These are phyloP conservation scores for Naegleria lovaniensis DNA, from an alignment of 208 protist genomes.

Conservation along the genomic window DNA sequence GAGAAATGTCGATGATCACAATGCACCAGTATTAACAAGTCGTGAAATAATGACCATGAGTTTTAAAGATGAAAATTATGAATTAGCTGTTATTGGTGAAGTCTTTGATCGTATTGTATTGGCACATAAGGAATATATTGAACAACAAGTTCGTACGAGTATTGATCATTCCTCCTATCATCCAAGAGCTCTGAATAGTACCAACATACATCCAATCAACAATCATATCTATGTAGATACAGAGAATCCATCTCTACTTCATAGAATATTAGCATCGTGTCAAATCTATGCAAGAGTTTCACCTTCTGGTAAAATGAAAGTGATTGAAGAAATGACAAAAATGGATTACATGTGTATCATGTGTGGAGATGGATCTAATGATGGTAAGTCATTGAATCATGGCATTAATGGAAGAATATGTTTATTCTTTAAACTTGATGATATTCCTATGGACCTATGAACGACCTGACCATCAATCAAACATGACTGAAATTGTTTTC, in stretches of 20 bases:
- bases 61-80: not conserved
- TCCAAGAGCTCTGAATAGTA: too few species aligned
- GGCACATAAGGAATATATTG: not conserved
- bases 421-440: too few species aligned
- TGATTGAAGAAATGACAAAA: conserved; percentile 21
- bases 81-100: not conserved
- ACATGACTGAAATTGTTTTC: too few species aligned
- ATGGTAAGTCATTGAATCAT: conserved; percentile 16
- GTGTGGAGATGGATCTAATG: conserved; percentile 42
- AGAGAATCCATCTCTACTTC: not conserved
- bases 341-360: conserved; percentile 31
- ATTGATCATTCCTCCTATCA: too few species aligned
- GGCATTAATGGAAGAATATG: too few species aligned
- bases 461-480: too few species aligned
- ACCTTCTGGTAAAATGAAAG: conserved; percentile 32
- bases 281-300: conserved; percentile 25
- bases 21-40: not conserved
- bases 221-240: not conserved
- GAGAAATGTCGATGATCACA: not conserved
- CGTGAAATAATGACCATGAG: not conserved
- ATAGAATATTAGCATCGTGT: not conserved
- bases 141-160: too few species aligned
- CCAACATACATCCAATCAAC: not conserved
- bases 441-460: too few species aligned
- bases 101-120: not conserved